Conservation (phyloP, 805 yeast species). For the Lipomyces yamadae region DNA sequence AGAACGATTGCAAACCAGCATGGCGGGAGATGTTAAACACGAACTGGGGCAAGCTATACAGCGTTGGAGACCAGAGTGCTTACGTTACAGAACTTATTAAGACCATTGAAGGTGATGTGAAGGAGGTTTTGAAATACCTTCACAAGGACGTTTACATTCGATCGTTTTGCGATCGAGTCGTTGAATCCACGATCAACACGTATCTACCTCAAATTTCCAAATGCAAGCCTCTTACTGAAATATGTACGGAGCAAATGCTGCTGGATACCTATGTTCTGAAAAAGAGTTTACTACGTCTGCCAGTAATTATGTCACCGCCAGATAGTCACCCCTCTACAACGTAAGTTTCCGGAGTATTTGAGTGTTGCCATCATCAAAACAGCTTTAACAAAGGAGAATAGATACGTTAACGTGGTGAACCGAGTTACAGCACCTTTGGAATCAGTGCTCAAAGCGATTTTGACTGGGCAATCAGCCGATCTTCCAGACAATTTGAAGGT, state of each 20-base stretch:
- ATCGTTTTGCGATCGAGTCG: constrained; percentile 73
- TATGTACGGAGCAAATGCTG: constrained; percentile 78
- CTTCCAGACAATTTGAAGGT: constrained; percentile 36
- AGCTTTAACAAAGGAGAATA: constrained; percentile 35
- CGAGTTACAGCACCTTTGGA: constrained; percentile 56
- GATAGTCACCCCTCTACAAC: constrained; percentile 25
- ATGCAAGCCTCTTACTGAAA: constrained; percentile 70
- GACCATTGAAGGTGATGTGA: constrained; percentile 50
- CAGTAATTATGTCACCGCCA: constrained; percentile 38
- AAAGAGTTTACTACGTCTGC: constrained; percentile 50
- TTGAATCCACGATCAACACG: constrained; percentile 64
- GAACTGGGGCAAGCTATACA: constrained; percentile 69
- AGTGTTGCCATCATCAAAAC: neutral
- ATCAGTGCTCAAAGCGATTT: constrained; percentile 66
- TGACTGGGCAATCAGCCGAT: constrained; percentile 56
- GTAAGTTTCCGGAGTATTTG: constrained; percentile 10
- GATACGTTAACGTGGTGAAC: constrained; percentile 53
- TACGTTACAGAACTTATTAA: constrained; percentile 65
- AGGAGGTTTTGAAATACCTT: constrained; percentile 29
- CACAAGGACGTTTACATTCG: constrained; percentile 69
- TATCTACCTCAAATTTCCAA: constrained; percentile 62
- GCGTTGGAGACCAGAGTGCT: constrained; percentile 73
- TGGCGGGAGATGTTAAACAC: constrained; percentile 85
- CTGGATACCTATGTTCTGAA: constrained; percentile 73
- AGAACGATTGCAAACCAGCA: constrained; percentile 63